These are phyloP conservation scores for Aegle marmelos DNA, from an alignment of 345 rosid species.

Conservation along the genomic window DNA sequence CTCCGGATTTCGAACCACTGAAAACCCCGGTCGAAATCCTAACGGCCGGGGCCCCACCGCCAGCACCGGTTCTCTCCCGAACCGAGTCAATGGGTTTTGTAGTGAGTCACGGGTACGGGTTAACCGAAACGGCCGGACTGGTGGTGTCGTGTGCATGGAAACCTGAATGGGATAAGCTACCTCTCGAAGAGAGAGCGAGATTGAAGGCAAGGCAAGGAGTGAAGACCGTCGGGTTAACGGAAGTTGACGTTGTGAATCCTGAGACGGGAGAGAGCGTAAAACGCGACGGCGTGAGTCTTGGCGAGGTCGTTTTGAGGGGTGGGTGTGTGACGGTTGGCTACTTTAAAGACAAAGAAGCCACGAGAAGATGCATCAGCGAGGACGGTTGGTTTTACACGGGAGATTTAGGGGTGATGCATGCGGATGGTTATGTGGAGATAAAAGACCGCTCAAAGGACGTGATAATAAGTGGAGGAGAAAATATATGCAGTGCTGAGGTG, in stretches of 20 bases:
- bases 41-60: not conserved
- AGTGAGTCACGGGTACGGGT: not conserved
- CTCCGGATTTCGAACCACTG: not conserved
- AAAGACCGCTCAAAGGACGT: conserved; percentile 3
- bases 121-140: not conserved
- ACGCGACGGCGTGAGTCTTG: not conserved
- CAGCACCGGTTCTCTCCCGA: not conserved
- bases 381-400: not conserved
- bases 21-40: not conserved
- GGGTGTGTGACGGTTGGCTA: not conserved
- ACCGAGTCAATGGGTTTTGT: not conserved
- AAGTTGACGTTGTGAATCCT: not conserved
- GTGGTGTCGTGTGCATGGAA: not conserved
- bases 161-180: not conserved
- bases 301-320: not conserved
- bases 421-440: not conserved
- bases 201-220: not conserved
- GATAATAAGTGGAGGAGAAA: not conserved
- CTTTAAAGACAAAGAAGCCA: not conserved
- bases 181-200: not conserved
- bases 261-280: not conserved
- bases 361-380: not conserved
- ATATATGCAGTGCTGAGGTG: not conserved
- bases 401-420: not conserved
- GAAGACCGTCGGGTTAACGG: not conserved